Base-by-base conservation (phyloP, 192 early-diverging fungal genomes). In the Phycomyces nitens region DNA sequence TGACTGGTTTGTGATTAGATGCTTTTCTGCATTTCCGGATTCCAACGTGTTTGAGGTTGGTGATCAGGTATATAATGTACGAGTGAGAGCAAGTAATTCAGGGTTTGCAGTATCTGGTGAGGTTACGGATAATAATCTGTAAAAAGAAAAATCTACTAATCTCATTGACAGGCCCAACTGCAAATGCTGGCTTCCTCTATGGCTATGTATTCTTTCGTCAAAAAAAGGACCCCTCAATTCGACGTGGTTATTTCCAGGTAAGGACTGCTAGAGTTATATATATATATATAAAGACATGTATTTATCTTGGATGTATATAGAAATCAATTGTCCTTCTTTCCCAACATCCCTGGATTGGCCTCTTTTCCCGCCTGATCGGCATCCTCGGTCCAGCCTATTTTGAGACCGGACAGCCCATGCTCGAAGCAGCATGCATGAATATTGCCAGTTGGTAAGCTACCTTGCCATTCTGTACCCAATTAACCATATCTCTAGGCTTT, bases 191-290 rank as follows among this genome's bases (percentile, higher is more conserved):
- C 21, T 86, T 86, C 55, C 58, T 84, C 12, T 92, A 98, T 74
- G 94, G 92, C 27, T 94, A 96, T 79, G 94, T 94, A 11, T 96
- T 95, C 67, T 98, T 98, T 67, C 80, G 94, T 23, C 94, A 98
- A 71, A 88, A 93, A 72, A 84, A 87, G 71, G 94, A 98, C 72
- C 76, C 85, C 12, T 74, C 82, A 24, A 90, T 96, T 66, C 78
- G 88, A 12, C 86, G 96, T 43, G 96, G 96, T 18, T 96, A 88
- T 56, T 94, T 96, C 69, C 95, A 95, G 78, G 83, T 84, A 64
- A 58, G 55, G 47, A n/a, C 39, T 23, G 5, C 9, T 23, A 27
- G 6, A 9, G 16, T 6, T 20, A 20, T 52, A 21, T 22, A 49
- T 11, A n/a, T 49, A 38, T 29, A 18, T 41, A 63, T 21, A 44